phyloP scores from a whole-genome alignment of 2,329 filamentous ascomycete genomes.

The Tricladium varicosporioides region DNA sequence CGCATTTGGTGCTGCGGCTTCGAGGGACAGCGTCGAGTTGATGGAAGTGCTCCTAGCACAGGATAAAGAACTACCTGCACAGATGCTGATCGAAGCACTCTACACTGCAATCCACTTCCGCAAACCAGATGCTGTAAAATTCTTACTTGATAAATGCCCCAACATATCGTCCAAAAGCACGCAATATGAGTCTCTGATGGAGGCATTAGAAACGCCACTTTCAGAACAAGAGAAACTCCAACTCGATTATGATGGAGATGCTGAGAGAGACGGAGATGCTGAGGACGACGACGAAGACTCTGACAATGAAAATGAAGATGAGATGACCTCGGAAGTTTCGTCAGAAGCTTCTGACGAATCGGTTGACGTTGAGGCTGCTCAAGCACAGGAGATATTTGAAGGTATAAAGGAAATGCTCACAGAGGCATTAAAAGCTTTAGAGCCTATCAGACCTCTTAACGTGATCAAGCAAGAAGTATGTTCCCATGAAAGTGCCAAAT shows the following conservation, averaged over 20 bases:
- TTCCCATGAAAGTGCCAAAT: too few relatives aligned
- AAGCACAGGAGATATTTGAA: not conserved
- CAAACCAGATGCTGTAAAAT: not conserved
- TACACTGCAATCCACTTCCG: constrained; percentile 1
- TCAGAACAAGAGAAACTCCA: not conserved
- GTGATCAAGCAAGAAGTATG: too few relatives aligned
- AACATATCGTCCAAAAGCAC: not conserved
- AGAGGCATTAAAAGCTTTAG: not conserved
- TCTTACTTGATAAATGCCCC: not conserved
- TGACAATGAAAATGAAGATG: not conserved
- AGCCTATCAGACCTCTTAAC: not conserved
- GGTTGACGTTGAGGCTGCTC: too few relatives aligned
- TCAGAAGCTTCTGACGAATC: constrained; percentile 1
- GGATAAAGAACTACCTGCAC: not conserved
- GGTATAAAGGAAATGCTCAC: not conserved
- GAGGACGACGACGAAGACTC: not conserved
- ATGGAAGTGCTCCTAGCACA: not conserved
- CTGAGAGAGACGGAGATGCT: not conserved
- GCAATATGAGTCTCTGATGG: constrained; percentile 1
- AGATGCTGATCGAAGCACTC: not conserved
- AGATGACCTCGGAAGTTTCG: not conserved
- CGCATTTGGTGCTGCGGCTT: not conserved
- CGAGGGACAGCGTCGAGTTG: not conserved
- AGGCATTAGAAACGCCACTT: not conserved
- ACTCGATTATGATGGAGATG: not conserved